Conservation (phyloP, 2,329 filamentous ascomycete genomes). For the Trichoderma simmonsii region DNA sequence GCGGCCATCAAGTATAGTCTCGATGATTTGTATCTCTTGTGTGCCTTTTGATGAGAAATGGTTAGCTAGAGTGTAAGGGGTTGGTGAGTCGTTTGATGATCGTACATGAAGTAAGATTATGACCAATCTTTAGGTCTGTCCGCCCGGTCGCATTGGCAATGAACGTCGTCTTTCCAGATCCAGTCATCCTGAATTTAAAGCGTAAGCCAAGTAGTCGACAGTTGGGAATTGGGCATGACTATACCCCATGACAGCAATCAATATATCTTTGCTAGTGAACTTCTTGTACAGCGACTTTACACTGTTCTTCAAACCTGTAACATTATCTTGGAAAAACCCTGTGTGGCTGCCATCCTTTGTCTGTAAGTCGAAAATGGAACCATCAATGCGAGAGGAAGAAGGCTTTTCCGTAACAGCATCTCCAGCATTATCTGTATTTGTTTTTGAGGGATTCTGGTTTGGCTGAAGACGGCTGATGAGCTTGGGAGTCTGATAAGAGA, state of each 20-base stretch:
- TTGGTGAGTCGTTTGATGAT: background rate
- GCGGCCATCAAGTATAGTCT: background rate
- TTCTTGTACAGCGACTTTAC: background rate
- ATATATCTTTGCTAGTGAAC: background rate
- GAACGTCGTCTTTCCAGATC: conserved; percentile 32
- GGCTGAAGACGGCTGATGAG: background rate
- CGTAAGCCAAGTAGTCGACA: background rate
- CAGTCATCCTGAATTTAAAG: conserved; percentile 23
- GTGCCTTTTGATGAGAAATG: background rate
- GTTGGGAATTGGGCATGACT: background rate
- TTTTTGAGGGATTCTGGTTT: background rate
- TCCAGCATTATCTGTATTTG: background rate
- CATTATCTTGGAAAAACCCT: background rate
- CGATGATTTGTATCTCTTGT: conserved; percentile 5
- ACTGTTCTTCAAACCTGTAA: background rate
- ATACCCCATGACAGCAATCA: conserved; percentile 4
- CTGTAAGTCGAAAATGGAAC: background rate
- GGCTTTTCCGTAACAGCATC: background rate
- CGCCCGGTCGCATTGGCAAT: conserved; percentile 26
- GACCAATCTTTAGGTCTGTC: conserved; percentile 23
- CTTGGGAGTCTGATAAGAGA: background rate
- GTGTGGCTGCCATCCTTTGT: background rate
- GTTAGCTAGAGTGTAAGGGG: background rate
- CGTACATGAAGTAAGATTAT: conserved; percentile 21
- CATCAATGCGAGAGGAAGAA: background rate